Conservation (phyloP, 441 rosid genomes). For the Gossypium schwendimanii region DNA sequence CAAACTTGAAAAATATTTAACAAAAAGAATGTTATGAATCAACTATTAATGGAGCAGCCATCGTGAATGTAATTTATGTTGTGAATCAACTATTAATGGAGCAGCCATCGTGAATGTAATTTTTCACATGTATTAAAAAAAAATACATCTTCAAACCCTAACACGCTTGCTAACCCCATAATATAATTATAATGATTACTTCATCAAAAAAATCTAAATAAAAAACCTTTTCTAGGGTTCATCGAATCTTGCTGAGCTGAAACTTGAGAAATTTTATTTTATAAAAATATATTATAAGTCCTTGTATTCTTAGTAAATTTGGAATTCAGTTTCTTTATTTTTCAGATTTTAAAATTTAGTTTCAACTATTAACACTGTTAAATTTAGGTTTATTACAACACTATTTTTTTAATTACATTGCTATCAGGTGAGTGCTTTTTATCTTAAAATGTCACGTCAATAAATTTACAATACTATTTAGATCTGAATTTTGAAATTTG, state of each 20-base stretch:
- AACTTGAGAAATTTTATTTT: background rate
- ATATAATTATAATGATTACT: background rate
- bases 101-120: constrained; percentile 11
- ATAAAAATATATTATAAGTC: background rate
- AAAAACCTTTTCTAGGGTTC: background rate
- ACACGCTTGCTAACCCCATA: background rate
- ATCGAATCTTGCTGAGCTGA: background rate
- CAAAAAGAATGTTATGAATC: background rate
- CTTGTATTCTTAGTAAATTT: too few relatives aligned
- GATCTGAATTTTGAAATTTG: too few relatives aligned
- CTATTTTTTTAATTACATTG: too few relatives aligned
- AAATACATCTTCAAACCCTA: background rate
- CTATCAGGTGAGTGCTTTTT: too few relatives aligned
- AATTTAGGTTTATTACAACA: too few relatives aligned
- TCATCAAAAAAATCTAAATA: too few relatives aligned
- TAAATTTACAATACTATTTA: too few relatives aligned
- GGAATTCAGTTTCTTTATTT: too few relatives aligned
- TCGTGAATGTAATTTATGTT: background rate
- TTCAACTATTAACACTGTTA: too few relatives aligned
- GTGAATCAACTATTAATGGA: background rate
- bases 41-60: constrained; percentile 11
- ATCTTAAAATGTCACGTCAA: too few relatives aligned
- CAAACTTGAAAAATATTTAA: too few relatives aligned
- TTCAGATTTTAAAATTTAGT: too few relatives aligned
- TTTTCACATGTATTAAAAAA: background rate